phyloP scores from a whole-genome alignment of 2,329 filamentous ascomycete genomes.

The Lachnellula arida region DNA sequence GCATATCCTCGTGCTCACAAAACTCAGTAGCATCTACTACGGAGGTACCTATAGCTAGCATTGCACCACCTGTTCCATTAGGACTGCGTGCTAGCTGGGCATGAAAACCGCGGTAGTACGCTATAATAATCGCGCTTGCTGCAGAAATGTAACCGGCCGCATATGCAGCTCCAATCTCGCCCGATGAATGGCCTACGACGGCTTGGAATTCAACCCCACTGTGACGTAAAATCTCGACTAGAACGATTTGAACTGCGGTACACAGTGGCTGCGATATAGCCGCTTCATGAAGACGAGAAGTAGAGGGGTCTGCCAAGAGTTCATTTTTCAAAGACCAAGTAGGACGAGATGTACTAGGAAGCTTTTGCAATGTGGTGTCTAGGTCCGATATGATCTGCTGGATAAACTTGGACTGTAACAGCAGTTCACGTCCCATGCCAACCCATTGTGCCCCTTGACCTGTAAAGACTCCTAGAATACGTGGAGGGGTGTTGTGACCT shows the following conservation, averaged over 20 bases:
- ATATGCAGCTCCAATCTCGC: conserved; percentile 45
- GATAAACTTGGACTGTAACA: background rate
- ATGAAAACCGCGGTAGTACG: conserved; percentile 36
- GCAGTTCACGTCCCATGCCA: conserved; percentile 23
- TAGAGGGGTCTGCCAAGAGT: background rate
- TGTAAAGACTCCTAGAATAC: conserved; percentile 19
- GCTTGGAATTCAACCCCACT: conserved; percentile 36
- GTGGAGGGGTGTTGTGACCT: background rate
- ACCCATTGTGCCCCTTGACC: conserved; percentile 29
- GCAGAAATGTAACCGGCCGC: conserved; percentile 32
- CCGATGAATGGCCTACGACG: conserved; percentile 42
- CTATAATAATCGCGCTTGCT: conserved; percentile 36
- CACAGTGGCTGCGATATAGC: conserved; percentile 36
- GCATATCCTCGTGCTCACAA: background rate
- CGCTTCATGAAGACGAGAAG: conserved; percentile 36
- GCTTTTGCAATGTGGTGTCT: background rate
- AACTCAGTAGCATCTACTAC: conserved; percentile 10
- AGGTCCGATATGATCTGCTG: conserved; percentile 15
- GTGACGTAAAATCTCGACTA: conserved; percentile 39
- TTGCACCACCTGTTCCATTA: conserved; percentile 8
- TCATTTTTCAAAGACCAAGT: conserved; percentile 26
- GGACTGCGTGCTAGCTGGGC: conserved; percentile 21
- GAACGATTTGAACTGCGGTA: conserved; percentile 43
- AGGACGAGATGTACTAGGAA: background rate
- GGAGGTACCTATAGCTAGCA: conserved; percentile 16